Percentiles rank a stretch among this genome's conserved stretches.
Conservation (phyloP, 495 filamentous ascomycete genomes). For the Ramalina peruviana region DNA sequence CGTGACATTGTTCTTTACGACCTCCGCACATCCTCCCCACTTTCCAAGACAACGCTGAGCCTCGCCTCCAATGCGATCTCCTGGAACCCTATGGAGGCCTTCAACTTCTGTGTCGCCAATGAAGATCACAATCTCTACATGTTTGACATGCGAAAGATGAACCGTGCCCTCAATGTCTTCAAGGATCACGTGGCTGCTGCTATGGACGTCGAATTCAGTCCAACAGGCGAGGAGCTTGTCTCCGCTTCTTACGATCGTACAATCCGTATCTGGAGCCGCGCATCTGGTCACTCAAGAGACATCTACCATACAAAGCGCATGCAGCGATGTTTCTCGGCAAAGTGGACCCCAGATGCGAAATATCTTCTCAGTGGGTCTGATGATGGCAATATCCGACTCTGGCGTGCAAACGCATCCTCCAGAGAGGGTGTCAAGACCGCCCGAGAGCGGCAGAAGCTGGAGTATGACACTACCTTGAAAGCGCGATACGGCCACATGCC, state of each 20-base stretch:
- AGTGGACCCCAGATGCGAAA: conserved; percentile 75
- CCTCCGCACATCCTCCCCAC: conserved; percentile 70
- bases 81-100: conserved; percentile 95
- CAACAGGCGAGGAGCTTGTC: conserved; percentile 88
- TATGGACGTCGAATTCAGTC: conserved; percentile 92
- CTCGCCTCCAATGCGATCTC: conserved; percentile 72
- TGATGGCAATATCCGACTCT: conserved; percentile 87
- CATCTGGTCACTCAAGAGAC: conserved; percentile 71
- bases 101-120: conserved; percentile 71
- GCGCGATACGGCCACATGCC: conserved; percentile 90
- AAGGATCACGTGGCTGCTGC: conserved; percentile 94
- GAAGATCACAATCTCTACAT: conserved; percentile 67
- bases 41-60: conserved; percentile 63
- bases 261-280: conserved; percentile 65
- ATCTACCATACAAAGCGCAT: conserved; percentile 97
- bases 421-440: conserved; percentile 75
- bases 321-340: conserved; percentile 83
- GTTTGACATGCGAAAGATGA: conserved; percentile 78
- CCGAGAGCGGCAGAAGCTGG: conserved; percentile 69
- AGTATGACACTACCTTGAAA: conserved; percentile 78
- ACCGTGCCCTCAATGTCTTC: conserved; percentile 75
- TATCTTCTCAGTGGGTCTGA: conserved; percentile 80
- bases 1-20: conserved; percentile 80
- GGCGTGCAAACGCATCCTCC: conserved; percentile 78
- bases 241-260: conserved; percentile 78